Base-by-base conservation (phyloP, 345 rosid genomes). In the Arabidopsis arenosa region DNA sequence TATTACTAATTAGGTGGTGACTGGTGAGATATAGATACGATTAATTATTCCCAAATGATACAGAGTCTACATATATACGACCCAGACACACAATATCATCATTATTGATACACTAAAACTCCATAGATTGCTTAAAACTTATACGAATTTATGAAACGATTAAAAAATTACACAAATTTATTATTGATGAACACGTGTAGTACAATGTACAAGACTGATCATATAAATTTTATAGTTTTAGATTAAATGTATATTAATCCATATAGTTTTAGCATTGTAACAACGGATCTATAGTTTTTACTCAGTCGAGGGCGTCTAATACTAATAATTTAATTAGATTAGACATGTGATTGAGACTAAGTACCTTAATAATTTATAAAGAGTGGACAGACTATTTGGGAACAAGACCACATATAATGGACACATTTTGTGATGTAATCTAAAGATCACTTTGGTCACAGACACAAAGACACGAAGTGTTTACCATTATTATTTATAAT, bases 281-380 rank as follows among this genome's bases (percentile, higher is more conserved):
- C 44, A 15, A 58, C 18, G 37, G 37, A 55, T 13, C 36, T 13
- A 11, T 4, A 37, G 61, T n/a, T 12, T 40, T 43, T 43, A 53
- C 12, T 44, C 6, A 44, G 8, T 17, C 37, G 7, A 47, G 2
- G 28, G 62, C 9, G 39, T 6, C 32, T 33, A 43, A 9, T 40
- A 45, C 14, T 9, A 49, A 49, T 68, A 48, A 41, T 39, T 18
- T 40, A 14, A 17, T 62, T 62, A 45, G 75, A 70, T 63, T 70
- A 76, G 66, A 76, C 80, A 44, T 54, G 53, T 76, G 80, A 76
- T 1, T 54, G 65, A 64, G 70, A 76, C 75, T 70, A 69, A 53
- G 70, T 9, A 70, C 54, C 57, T 53, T 69, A 62, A 35, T 69
- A 57, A 74, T 63, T 4, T 32, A 41, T 51, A 49, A 40, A 59